phyloP scores from a whole-genome alignment of 2,329 filamentous ascomycete species.

The Diaporthe amygdali region DNA sequence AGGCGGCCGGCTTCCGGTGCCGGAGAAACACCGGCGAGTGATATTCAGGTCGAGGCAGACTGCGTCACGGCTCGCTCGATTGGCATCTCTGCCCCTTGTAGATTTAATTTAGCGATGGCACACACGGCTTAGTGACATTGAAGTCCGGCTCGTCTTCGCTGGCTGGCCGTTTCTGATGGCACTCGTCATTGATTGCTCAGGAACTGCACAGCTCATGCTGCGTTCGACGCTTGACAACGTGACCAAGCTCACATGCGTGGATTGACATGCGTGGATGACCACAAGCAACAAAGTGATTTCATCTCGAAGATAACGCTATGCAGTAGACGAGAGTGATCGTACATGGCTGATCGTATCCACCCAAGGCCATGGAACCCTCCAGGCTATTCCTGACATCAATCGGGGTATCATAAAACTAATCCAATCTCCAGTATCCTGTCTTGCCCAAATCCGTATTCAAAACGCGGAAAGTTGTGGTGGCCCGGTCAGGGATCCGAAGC shows the following conservation, averaged over 20 bases:
- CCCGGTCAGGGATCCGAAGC: background rate
- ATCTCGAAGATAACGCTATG: background rate
- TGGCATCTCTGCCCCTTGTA: background rate
- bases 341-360: background rate
- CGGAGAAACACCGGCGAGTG: background rate
- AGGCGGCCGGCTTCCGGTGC: background rate
- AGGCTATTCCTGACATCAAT: background rate
- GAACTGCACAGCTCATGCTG: background rate
- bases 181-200: background rate
- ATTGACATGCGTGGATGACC: background rate
- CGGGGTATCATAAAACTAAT: slow-evolving; percentile 9
- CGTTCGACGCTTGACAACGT: background rate
- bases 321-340: background rate
- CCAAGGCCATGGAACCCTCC: too few species aligned
- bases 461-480: background rate
- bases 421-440: background rate
- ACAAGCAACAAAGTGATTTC: background rate
- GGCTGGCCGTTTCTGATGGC: background rate
- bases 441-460: background rate
- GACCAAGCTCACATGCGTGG: too few species aligned
- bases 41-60: background rate
- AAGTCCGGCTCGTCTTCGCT: background rate
- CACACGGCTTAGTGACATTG: background rate
- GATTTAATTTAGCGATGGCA: background rate
- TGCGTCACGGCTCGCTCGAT: background rate